Evolutionary conservation across 106 monocot species (phyloP).

Genomic region (Dendrobium catenatum): DNA sequence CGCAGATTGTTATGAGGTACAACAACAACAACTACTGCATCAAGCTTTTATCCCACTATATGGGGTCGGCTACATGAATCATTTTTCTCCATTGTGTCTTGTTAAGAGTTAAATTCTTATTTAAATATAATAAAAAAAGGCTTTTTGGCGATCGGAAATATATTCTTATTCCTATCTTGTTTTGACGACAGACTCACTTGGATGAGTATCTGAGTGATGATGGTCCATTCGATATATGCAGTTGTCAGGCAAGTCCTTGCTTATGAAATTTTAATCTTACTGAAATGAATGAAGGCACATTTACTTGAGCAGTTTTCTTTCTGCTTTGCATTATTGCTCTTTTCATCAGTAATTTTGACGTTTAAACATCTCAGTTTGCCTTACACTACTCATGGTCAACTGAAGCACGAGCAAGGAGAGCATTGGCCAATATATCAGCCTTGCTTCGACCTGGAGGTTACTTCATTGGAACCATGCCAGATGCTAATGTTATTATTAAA

Average conservation of each 20-base stretch:
- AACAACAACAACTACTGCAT: too few species aligned
- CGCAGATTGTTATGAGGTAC: slow-evolving; percentile 94
- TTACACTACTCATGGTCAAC: slow-evolving; percentile 99
- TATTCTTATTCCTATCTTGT: neutral
- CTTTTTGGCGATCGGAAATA: neutral
- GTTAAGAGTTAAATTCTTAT: too few species aligned
- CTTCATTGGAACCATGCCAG: slow-evolving; percentile 98
- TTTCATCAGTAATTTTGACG: neutral
- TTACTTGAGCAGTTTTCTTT: neutral
- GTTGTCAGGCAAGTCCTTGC: slow-evolving; percentile 70
- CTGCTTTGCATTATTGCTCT: neutral
- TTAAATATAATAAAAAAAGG: too few species aligned
- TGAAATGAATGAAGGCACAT: neutral
- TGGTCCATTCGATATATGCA: slow-evolving; percentile 94
- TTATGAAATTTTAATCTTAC: neutral
- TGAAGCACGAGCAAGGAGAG: slow-evolving; percentile 84
- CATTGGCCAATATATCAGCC: slow-evolving; percentile 77
- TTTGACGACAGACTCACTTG: slow-evolving; percentile 49
- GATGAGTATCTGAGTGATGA: slow-evolving; percentile 80
- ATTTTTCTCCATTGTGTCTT: too few species aligned
- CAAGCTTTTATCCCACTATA: too few species aligned
- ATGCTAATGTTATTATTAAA: slow-evolving; percentile 97
- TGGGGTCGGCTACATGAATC: too few species aligned
- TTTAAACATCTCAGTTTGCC: slow-evolving; percentile 63
- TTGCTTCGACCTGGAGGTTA: slow-evolving; percentile 87